Base-by-base conservation (phyloP, 2,329 filamentous ascomycete species). In the Elsinoe ampelina region DNA sequence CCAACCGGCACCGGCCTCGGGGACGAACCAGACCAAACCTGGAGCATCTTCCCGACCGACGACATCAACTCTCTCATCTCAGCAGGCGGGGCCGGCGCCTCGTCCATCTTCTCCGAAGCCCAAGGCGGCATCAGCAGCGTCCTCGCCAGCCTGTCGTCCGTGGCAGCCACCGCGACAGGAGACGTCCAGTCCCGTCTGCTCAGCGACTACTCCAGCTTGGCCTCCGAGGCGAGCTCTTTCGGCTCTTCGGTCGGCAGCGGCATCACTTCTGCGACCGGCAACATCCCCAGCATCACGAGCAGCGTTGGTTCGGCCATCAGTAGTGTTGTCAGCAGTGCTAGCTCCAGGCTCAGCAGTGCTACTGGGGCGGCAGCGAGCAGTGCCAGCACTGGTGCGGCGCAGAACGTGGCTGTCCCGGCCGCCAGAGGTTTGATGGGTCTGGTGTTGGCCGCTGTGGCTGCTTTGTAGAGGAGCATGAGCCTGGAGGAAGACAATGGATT, bases 161-260 rank as follows among this genome's bases (percentile, higher is more conserved):
- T 20, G 13, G 41, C 41, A 11, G 54, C 54, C 42, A 47, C 54
- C 30, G 54, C 54, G 10, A 56, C 54, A 26, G 54, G 54, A 13
- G 13, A 41, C 30, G 34, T n/a, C 39, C 17, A 45, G 15, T 47
- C 38, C 26, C 15, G 17, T 5, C 15, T 56, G 54, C 54, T 34
- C 22, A 56, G 54, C 54, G 22, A 38, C 13, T 56, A 56, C 42
- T 47, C 54, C 39, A 15, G 36, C 12, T 15, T 41, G n/a, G 12
- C 13, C 34, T 45, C 54, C 3, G 54, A 22, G 26, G 39, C 38
- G 8, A 45, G 38, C 32, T 20, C 15, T n/a, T 3, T 22, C 12
- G 32, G 32, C 35, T 20, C 32, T 15, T 13, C 13, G 15, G 11
- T 38, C 32, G 32, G n/a, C 11, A 41, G 32, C 20, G 34, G 6